Conservation (phyloP, 164 flowering plant genomes). For the Santalum album region DNA sequence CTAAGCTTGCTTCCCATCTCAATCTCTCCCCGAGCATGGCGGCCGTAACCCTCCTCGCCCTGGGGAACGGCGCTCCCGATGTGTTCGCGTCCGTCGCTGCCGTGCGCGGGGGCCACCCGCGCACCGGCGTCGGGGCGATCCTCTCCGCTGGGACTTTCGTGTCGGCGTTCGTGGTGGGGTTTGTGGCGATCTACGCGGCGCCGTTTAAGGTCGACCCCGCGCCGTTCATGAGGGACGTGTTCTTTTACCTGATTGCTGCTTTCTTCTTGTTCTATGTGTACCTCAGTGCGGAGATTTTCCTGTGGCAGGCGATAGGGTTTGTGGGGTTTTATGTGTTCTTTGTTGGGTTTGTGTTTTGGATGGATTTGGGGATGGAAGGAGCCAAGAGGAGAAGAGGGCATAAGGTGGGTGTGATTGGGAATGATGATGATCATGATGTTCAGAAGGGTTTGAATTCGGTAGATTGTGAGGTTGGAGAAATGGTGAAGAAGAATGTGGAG, state of each 20-base stretch:
- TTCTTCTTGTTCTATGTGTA: constrained; percentile 68
- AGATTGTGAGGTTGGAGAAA: constrained; percentile 25
- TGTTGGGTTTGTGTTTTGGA: constrained; percentile 92
- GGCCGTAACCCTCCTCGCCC: constrained; percentile 91
- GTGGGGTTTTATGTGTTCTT: constrained; percentile 82
- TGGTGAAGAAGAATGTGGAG: constrained; percentile 8
- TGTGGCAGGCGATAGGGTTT: constrained; percentile 95
- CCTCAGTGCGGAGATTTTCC: constrained; percentile 72
- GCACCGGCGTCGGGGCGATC: constrained; percentile 89
- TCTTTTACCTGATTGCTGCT: constrained; percentile 70
- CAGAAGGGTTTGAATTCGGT: constrained; percentile 10
- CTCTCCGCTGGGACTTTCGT: constrained; percentile 88
- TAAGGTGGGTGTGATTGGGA: constrained; percentile 19
- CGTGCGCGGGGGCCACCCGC: constrained; percentile 54
- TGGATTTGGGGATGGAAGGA: constrained; percentile 59
- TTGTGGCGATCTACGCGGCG: constrained; percentile 83
- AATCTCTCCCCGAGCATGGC: constrained; percentile 72
- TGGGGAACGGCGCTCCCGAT: constrained; percentile 96
- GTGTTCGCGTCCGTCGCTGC: constrained; percentile 85
- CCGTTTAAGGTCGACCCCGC: constrained; percentile 65
- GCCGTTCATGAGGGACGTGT: constrained; percentile 72
- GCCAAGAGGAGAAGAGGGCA: constrained; percentile 12
- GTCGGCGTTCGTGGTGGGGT: constrained; percentile 84
- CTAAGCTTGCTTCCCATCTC: constrained; percentile 49
- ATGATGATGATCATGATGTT: constrained; percentile 14